Evolutionary conservation across 1,284 basidiomycete genomes (phyloP).

Genomic region (Volvariella surrecta): DNA sequence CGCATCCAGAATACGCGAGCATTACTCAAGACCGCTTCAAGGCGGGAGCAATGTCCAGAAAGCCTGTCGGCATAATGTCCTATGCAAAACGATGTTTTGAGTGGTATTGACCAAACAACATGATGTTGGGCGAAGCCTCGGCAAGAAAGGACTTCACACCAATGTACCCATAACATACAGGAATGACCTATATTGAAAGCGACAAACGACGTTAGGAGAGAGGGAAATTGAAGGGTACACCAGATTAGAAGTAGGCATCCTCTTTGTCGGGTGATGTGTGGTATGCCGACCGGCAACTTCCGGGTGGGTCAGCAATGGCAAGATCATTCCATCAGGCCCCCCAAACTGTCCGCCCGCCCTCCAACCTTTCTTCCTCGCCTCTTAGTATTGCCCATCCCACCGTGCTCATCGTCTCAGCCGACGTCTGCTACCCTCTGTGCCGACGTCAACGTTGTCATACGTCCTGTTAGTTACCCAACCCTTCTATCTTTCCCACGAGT

Average conservation of each 20-base stretch:
- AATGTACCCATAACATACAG: too few relatives aligned
- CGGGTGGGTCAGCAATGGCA: slow-evolving; percentile 16
- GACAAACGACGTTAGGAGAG: too few relatives aligned
- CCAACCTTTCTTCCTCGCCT: slow-evolving; percentile 1
- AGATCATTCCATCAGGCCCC: slow-evolving; percentile 9
- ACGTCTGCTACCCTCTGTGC: neutral
- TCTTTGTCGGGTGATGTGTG: neutral
- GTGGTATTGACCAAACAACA: too few relatives aligned
- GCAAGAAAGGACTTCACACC: too few relatives aligned
- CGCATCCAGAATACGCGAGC: too few relatives aligned
- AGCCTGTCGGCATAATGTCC: too few relatives aligned
- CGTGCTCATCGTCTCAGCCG: neutral
- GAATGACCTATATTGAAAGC: too few relatives aligned
- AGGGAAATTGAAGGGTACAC: too few relatives aligned
- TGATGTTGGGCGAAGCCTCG: too few relatives aligned
- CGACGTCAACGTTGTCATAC: neutral
- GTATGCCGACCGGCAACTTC: slow-evolving; percentile 12
- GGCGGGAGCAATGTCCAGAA: too few relatives aligned
- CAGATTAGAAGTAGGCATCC: neutral
- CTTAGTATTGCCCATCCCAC: slow-evolving; percentile 9
- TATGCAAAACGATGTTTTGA: too few relatives aligned
- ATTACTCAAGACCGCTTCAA: too few relatives aligned
- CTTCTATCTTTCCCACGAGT: neutral
- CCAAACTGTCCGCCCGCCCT: slow-evolving; percentile 1
- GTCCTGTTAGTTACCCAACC: neutral